Base-by-base conservation (phyloP, 2,329 filamentous ascomycete species). In the Colletotrichum trifolii region DNA sequence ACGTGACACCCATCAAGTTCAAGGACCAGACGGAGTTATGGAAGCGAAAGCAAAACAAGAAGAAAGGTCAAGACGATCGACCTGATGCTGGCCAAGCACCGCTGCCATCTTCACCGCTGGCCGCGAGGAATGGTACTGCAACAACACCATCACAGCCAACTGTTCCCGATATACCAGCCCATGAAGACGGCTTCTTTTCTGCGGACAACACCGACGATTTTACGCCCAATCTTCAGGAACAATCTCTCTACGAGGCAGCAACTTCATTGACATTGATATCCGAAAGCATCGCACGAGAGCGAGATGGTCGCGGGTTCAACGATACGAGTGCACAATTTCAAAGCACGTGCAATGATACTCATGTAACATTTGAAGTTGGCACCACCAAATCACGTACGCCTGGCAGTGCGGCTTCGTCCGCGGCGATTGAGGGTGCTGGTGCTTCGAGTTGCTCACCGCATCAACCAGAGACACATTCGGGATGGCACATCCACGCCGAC, bases 1-100 rank as follows among this genome's bases (percentile, higher is more conserved):
- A 62, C 8, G 53, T 42, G 6, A 56, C 59, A 8, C 52, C 59
- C 0, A 56, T 62, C 45, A 62, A 62, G 45, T 62, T 56, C 45
- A 56, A 38, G 45, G 59, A 62, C 13, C 59, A 62, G 45, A 56
- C 59, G 7, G 45, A 62, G 11, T 15, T 62, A 2, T 54, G 53
- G 52, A 49, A 54, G 36, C 45, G 52, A 33, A 56, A 40, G 33
- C 59, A 50, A n/a, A 36, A 34, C 6, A 61, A 45, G 47, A 52
- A 59, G 17, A 17, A 17, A 17, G 17, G 2, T 17, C 17, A 17
- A 17, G 17, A 17, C 17, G 17, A 17, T 17, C 17, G 17, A 17
- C 17, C 17, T 13, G 34, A 34, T 1, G 11, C 13, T 12, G 25
- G 9, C 36, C 25, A n/a, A 9, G 7, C 12, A 12, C 25, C 52